These are phyloP conservation scores for Parastagonospora nodorum DNA, from an alignment of 2,329 filamentous ascomycete genomes.

Conservation along the genomic window DNA sequence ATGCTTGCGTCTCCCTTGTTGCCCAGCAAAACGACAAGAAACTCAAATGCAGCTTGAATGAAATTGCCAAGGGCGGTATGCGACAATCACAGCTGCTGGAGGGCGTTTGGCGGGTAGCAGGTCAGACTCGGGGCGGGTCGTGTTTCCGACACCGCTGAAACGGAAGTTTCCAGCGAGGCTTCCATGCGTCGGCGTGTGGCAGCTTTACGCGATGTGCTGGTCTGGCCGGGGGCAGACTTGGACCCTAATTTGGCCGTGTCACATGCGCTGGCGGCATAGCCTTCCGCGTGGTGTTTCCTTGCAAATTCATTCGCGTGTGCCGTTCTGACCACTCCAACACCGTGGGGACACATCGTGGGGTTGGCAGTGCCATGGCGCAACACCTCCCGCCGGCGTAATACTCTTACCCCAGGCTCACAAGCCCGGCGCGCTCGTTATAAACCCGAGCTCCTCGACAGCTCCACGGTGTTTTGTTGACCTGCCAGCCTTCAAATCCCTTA, in stretches of 20 bases:
- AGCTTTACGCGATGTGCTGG: background rate
- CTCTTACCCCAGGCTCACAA: background rate
- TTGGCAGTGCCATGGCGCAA: background rate
- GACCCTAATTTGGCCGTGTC: constrained; percentile 14
- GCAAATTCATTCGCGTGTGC: constrained; percentile 24
- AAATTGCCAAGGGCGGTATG: background rate
- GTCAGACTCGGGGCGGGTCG: constrained; percentile 1
- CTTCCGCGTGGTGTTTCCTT: constrained; percentile 14
- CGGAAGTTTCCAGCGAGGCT: constrained; percentile 16
- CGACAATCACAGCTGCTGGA: background rate
- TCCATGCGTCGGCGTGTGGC: constrained; percentile 8
- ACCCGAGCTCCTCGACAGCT: background rate
- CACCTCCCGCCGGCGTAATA: background rate
- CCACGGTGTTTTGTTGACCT: background rate
- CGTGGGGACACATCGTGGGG: constrained; percentile 23
- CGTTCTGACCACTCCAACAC: constrained; percentile 7
- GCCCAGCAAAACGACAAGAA: constrained; percentile 1
- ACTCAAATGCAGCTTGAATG: background rate
- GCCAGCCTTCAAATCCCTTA: constrained; percentile 4
- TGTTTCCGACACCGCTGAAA: constrained; percentile 10
- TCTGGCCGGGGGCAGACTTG: background rate
- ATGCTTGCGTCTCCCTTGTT: constrained; percentile 20
- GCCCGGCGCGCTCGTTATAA: constrained; percentile 1
- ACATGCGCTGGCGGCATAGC: constrained; percentile 12
- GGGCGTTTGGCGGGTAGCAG: background rate